phyloP scores from a whole-genome alignment of 768 basidiomycete species.

The Panellus pusillus region DNA sequence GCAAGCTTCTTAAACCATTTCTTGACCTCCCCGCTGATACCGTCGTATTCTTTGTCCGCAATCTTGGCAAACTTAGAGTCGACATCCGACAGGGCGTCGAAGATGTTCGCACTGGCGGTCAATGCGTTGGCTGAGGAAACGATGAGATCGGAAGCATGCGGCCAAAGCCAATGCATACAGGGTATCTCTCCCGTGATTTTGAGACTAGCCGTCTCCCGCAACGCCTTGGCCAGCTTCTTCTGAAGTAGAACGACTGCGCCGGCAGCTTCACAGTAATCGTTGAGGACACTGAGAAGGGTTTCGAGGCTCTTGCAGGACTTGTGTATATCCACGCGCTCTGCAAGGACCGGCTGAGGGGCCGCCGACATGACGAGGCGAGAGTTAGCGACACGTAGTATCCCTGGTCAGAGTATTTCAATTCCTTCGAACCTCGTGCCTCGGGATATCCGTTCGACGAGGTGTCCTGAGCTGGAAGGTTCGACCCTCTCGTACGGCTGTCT shows the following conservation, averaged over 20 bases:
- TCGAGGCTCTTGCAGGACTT: slow-evolving; percentile 80
- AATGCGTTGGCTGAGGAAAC: slow-evolving; percentile 62
- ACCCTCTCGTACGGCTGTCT: too few species aligned
- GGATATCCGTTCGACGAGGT: too few species aligned
- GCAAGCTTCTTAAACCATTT: slow-evolving; percentile 87
- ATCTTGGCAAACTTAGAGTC: slow-evolving; percentile 75
- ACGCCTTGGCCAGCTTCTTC: slow-evolving; percentile 73
- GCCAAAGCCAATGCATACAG: slow-evolving; percentile 40
- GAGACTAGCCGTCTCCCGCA: slow-evolving; percentile 61
- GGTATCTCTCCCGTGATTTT: slow-evolving; percentile 64
- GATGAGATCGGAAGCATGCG: slow-evolving; percentile 15
- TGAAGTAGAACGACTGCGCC: slow-evolving; percentile 60
- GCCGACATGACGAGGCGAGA: too few species aligned
- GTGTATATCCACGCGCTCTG: slow-evolving; percentile 73
- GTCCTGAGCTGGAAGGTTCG: too few species aligned
- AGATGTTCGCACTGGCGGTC: slow-evolving; percentile 59
- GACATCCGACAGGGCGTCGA: slow-evolving; percentile 70
- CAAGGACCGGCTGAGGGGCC: slow-evolving; percentile 32
- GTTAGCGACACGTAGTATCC: too few species aligned
- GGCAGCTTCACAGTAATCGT: slow-evolving; percentile 75
- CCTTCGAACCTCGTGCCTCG: too few species aligned
- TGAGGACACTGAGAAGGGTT: slow-evolving; percentile 60
- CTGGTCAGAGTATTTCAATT: too few species aligned
- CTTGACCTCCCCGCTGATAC: slow-evolving; percentile 65
- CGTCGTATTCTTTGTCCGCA: slow-evolving; percentile 71